These are phyloP conservation scores for Dactylellina drechsleri DNA, from an alignment of 2,329 filamentous ascomycete species.

Conservation along the genomic window DNA sequence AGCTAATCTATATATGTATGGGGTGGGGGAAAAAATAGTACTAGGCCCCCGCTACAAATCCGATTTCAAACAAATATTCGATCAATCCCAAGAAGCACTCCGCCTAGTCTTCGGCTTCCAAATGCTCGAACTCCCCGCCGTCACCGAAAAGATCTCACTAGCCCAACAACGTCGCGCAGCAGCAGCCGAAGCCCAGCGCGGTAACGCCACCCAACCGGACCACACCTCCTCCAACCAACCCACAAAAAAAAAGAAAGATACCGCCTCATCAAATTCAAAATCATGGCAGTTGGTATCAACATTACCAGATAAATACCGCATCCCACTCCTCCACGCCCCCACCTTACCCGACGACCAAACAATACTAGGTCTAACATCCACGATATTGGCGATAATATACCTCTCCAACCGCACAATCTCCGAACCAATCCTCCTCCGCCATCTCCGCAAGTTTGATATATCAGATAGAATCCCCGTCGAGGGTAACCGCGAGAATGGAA, in stretches of 20 bases:
- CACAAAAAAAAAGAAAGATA: slow-evolving; percentile 66
- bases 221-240: slow-evolving; percentile 59
- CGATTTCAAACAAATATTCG: slow-evolving; percentile 79
- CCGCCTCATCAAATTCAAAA: slow-evolving; percentile 66
- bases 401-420: slow-evolving; percentile 78
- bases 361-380: slow-evolving; percentile 82
- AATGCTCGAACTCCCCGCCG: slow-evolving; percentile 81
- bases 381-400: slow-evolving; percentile 79
- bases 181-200: slow-evolving; percentile 58
- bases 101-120: slow-evolving; percentile 87
- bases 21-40: slow-evolving; percentile 65
- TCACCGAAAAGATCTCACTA: slow-evolving; percentile 74
- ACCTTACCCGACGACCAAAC: slow-evolving; percentile 77
- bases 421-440: slow-evolving; percentile 80
- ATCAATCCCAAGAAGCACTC: slow-evolving; percentile 77
- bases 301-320: slow-evolving; percentile 75
- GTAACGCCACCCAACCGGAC: slow-evolving; percentile 64
- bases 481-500: slow-evolving; percentile 76
- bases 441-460: slow-evolving; percentile 65
- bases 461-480: slow-evolving; percentile 76
- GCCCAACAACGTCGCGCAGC: slow-evolving; percentile 60
- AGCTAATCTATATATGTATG: not conserved
- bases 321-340: slow-evolving; percentile 74
- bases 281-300: slow-evolving; percentile 80
- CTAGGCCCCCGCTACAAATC: slow-evolving; percentile 74